Evolutionary conservation across 108 stramenopile species (phyloP), one percentile per base, ranked within the genome.

Genomic region (Parietichytrium sp.): DNA sequence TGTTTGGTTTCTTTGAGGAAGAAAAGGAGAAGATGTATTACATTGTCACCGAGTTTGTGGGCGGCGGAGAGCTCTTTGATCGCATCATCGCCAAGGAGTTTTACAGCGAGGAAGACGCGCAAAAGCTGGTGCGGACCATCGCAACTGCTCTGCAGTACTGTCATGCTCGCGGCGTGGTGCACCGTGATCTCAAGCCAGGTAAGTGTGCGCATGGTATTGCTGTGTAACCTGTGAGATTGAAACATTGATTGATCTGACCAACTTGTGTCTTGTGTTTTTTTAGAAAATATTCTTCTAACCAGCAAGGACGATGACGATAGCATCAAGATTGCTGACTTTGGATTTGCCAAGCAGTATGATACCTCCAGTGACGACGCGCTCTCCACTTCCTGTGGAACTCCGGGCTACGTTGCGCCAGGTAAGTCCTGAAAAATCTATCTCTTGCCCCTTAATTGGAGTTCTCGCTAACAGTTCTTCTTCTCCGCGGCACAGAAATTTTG

Each of bases 311-410:
- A 97, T 55, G 95, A 96, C 83, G 91, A 93, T 15, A 55, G 87
- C 4, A 92, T 98, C 78, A 98, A 98, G 89, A 92, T 98, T 83
- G 96, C 96, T 1, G 98, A 98, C 85, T 98, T 98, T 87, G 98
- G 98, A 30, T 98, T 98, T 84, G 98, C 98, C 27, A 95, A 97
- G 87, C 87, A 91, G 78, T 89, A 85, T 16, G 88, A 91, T 47
- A 87, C 88, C 30, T 88, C 89, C 52, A 27, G 25, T n/a, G 55
- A 72, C 55, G 89, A 93, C 1, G 82, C 87, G 52, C 87, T 97
- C 29, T 87, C 86, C 8, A 96, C 95, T 2, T 95, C 94, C 54
- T 98, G 97, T 83, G 97, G 97, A 8, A 98, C 97, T 23, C 97
- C 97, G 23, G 91, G 51, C 47, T 85, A 78, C 48, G 81, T 61